Percentiles rank a stretch among this genome's conserved stretches.
These are phyloP conservation scores for Fennellomyces sp. DNA, from an alignment of 371 early-diverging fungal genomes.

Conservation along the genomic window DNA sequence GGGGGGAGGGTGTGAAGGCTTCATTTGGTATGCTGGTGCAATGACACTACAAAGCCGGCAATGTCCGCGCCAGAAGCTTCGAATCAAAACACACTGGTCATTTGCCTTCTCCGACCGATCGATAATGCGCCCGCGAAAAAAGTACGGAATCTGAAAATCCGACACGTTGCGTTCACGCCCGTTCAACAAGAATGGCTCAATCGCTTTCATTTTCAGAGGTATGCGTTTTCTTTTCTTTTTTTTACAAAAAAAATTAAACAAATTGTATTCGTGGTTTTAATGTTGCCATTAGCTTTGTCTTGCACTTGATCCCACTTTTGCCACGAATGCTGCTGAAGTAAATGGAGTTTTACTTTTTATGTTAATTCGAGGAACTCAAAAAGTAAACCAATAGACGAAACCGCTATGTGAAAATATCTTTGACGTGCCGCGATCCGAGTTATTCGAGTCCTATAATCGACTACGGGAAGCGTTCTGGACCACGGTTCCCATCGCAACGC, in stretches of 20 bases:
- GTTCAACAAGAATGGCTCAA: neutral
- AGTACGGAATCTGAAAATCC: too few relatives aligned
- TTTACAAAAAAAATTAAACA: neutral
- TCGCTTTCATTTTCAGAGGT: neutral
- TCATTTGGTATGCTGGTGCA: too few relatives aligned
- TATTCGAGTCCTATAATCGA: conserved; percentile 8
- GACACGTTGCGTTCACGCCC: too few relatives aligned
- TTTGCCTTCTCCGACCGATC: too few relatives aligned
- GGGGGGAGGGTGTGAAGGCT: too few relatives aligned
- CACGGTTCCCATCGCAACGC: neutral
- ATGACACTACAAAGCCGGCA: too few relatives aligned
- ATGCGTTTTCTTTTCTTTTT: neutral
- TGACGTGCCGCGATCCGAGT: conserved; percentile 9
- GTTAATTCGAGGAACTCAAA: too few relatives aligned
- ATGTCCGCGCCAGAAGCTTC: too few relatives aligned
- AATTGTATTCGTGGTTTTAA: too few relatives aligned
- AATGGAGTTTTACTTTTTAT: neutral
- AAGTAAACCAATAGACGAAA: neutral
- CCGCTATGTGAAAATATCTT: conserved; percentile 14
- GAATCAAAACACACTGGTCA: too few relatives aligned
- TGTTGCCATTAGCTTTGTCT: neutral
- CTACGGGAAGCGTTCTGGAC: conserved; percentile 10
- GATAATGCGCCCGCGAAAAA: too few relatives aligned
- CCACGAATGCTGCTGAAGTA: neutral
- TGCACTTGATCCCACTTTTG: neutral